A percentile compares a stretch with the other conserved stretches of the same genome.
phyloP scores from a whole-genome alignment of 2,329 filamentous ascomycete genomes.

The Pyrenochaeta sp. region DNA sequence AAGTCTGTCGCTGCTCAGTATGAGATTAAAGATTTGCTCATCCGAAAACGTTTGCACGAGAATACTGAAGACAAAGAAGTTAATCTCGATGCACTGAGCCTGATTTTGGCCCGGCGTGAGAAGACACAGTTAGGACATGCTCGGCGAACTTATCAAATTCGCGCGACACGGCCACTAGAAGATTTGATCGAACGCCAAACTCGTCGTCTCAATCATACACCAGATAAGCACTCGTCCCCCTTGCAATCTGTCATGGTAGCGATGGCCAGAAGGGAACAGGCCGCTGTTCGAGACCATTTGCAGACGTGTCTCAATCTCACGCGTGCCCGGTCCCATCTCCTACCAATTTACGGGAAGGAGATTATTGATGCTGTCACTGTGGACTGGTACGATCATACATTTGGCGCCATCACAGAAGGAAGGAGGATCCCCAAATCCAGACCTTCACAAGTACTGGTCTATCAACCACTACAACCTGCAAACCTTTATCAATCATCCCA shows the following conservation, averaged over 20 bases:
- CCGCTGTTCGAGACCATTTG: conserved; percentile 75
- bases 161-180: conserved; percentile 73
- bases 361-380: conserved; percentile 79
- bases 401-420: conserved; percentile 53
- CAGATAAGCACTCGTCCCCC: conserved; percentile 64
- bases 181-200: conserved; percentile 77
- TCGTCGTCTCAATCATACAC: conserved; percentile 59
- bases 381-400: conserved; percentile 49
- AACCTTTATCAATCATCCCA: conserved; percentile 18
- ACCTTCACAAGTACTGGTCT: conserved; percentile 4
- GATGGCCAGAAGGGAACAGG: conserved; percentile 71
- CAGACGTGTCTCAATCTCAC: conserved; percentile 85
- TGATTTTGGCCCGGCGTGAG: conserved; percentile 78
- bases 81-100: conserved; percentile 79
- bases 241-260: conserved; percentile 75
- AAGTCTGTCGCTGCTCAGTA: conserved; percentile 79
- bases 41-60: conserved; percentile 72
- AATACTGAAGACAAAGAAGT: conserved; percentile 70
- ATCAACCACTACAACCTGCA: conserved; percentile 14
- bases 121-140: conserved; percentile 62
- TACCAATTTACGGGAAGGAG: conserved; percentile 81
- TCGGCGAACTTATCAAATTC: conserved; percentile 54
- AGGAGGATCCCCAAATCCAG: conserved; percentile 22
- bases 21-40: conserved; percentile 73
- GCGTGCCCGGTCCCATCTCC: conserved; percentile 78